Evolutionary conservation across 768 basidiomycete species (phyloP), one percentile per base, ranked within the genome.

Genomic region (Kwoniella sp.): DNA sequence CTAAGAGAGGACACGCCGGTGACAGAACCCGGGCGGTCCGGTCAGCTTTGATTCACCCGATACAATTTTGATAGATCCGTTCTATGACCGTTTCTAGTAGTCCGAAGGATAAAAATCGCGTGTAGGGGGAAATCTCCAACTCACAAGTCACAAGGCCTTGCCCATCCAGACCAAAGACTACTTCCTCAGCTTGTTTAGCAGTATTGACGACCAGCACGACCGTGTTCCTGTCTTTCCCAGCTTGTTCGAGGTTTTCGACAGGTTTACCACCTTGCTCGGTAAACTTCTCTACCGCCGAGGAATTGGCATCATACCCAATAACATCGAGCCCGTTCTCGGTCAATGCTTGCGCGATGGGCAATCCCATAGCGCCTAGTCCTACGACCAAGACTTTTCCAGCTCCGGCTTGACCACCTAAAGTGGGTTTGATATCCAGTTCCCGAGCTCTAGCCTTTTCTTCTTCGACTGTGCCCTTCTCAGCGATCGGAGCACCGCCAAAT

Each of bases 291-390:
- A 65, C 58, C 3, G 65, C 65, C 9, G 60, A 55, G 1, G 58
- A 15, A 40, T 61, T 61, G 24, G 63, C 54, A 58, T 76, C 71
- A 26, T 66, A 72, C 1, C 75, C 75, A 3, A 68, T 26, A 0
- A 72, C 69, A 22, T 68, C 51, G 29, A 75, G 59, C 1, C 73
- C 73, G 2, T 67, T 60, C 25, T 64, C 61, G 8, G 66, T 51
- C 8, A 78, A 40, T 10, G 66, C 56, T 8, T 49, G 17, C 9
- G 73, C 72, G 68, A 78, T 76, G 2, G 64, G 67, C 27, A 64
- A 36, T 12, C 74, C 77, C 63, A 74, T 71, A 9, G 60, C 63
- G 21, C 73, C 77, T 19, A 76, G 64, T 40, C 77, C 77, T 2
- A 78, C 60, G 33, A 75, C 67, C 2, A 74, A 55, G 13, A 78